These are phyloP conservation scores for Penicillium argentinense DNA, from an alignment of 495 filamentous ascomycete species.

Conservation along the genomic window DNA sequence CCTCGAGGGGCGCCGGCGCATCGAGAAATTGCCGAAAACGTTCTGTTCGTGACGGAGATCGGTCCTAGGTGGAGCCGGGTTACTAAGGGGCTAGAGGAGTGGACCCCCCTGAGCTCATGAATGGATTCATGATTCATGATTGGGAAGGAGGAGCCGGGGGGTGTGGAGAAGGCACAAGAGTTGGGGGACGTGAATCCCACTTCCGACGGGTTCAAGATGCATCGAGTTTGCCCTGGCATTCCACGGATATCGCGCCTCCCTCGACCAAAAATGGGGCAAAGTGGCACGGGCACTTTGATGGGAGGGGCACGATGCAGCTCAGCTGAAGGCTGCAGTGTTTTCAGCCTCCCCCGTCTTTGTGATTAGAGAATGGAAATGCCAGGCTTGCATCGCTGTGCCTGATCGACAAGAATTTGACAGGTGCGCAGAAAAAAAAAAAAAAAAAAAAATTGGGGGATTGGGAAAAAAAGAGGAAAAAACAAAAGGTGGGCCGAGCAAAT, in stretches of 20 bases:
- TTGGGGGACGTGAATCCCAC: not conserved
- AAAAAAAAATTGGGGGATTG: slow-evolving; percentile 13
- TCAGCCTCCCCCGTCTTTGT: not conserved
- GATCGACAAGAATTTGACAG: slow-evolving; percentile 29
- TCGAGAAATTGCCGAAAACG: slow-evolving; percentile 24
- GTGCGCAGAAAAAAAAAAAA: not conserved
- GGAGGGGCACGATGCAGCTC: not conserved
- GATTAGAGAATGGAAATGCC: not conserved
- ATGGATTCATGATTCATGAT: slow-evolving; percentile 10
- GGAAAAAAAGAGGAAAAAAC: slow-evolving; percentile 10
- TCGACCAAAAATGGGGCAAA: too few relatives aligned
- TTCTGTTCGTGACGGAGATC: slow-evolving; percentile 22
- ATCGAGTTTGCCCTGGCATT: not conserved
- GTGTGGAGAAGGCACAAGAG: not conserved
- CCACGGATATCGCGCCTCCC: too few relatives aligned
- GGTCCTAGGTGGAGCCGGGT: slow-evolving; percentile 19
- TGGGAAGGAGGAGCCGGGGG: not conserved
- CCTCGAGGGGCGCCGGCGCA: slow-evolving; percentile 7
- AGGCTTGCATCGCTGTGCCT: slow-evolving; percentile 9
- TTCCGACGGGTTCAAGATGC: not conserved
- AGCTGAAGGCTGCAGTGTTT: not conserved
- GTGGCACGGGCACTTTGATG: too few relatives aligned
- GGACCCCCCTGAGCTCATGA: slow-evolving; percentile 1
- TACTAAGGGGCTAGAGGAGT: slow-evolving; percentile 10
- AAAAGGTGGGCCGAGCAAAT: slow-evolving; percentile 4